Percentiles rank a stretch among this genome's conserved stretches.
Evolutionary conservation across 306 rosid species (phyloP).

Genomic region (Castanospermum australe): DNA sequence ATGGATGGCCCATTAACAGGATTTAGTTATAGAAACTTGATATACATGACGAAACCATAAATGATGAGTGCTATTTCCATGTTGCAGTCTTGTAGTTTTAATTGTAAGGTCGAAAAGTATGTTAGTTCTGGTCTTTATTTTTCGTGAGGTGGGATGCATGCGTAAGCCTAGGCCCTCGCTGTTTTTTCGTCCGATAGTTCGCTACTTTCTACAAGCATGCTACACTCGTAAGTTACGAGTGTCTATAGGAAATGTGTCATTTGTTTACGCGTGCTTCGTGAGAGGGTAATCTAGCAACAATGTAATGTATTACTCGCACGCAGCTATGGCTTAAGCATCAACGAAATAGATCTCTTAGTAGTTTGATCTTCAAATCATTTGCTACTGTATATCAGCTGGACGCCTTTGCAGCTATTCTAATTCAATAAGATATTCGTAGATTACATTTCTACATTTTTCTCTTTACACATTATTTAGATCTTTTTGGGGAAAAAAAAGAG

Average conservation of each 20-base stretch:
- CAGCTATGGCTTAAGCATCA: no score
- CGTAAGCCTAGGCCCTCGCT: no score
- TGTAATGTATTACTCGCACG: no score
- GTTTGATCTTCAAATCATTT: neutral
- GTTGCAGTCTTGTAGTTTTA: neutral
- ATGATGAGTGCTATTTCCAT: neutral
- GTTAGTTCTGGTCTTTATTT: neutral
- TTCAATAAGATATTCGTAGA: no score
- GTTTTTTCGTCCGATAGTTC: neutral
- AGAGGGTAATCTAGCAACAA: neutral
- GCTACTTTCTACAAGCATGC: neutral
- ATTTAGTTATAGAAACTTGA: slow-evolving; percentile 18
- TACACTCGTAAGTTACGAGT: no score
- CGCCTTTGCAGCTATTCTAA: neutral
- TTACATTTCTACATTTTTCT: no score
- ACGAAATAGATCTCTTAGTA: no score
- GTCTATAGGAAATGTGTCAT: neutral
- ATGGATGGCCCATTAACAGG: slow-evolving; percentile 17
- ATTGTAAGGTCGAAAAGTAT: neutral
- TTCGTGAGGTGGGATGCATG: no score
- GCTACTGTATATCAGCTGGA: neutral
- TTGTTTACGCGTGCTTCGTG: no score
- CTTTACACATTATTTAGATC: no score
- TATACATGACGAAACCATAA: neutral
- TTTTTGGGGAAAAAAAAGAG: no score